These are phyloP conservation scores for Blastocystis sp. DNA, from an alignment of 352 stramenopile genomes.

Conservation along the genomic window DNA sequence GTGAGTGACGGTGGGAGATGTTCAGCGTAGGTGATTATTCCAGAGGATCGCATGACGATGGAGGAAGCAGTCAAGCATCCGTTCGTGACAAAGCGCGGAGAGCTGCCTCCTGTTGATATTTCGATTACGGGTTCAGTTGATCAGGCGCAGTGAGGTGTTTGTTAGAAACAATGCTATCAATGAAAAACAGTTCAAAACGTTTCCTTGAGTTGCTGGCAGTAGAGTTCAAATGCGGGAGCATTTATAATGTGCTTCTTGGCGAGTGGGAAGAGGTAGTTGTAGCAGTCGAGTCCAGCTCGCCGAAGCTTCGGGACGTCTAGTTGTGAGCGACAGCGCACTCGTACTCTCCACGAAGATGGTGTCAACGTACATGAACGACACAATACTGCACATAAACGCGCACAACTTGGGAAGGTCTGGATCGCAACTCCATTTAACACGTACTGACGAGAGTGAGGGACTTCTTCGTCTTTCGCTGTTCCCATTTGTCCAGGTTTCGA, in stretches of 20 bases:
- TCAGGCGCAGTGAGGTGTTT: background rate
- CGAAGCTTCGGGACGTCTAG: background rate
- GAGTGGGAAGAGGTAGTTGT: background rate
- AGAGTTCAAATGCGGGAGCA: background rate
- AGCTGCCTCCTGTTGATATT: constrained; percentile 33
- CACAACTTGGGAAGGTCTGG: background rate
- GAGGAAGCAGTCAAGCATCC: constrained; percentile 71
- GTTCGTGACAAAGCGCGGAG: constrained; percentile 65
- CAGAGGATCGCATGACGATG: constrained; percentile 70
- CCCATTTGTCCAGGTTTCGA: too few relatives aligned
- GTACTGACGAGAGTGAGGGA: too few relatives aligned
- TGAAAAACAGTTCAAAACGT: background rate
- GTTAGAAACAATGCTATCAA: background rate
- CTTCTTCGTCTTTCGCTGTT: too few relatives aligned
- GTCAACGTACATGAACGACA: background rate
- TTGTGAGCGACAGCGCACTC: background rate
- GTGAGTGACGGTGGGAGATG: background rate
- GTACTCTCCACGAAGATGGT: background rate
- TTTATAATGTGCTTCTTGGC: background rate
- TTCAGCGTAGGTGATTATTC: constrained; percentile 62
- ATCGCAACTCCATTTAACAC: too few relatives aligned
- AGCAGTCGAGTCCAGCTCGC: background rate
- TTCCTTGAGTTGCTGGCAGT: background rate
- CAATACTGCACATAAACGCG: too few relatives aligned
- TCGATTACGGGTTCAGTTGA: constrained; percentile 7